Base-by-base conservation (phyloP, 225 moss, liverwort and hornwort genomes). In the Pleurozium schreberi region DNA sequence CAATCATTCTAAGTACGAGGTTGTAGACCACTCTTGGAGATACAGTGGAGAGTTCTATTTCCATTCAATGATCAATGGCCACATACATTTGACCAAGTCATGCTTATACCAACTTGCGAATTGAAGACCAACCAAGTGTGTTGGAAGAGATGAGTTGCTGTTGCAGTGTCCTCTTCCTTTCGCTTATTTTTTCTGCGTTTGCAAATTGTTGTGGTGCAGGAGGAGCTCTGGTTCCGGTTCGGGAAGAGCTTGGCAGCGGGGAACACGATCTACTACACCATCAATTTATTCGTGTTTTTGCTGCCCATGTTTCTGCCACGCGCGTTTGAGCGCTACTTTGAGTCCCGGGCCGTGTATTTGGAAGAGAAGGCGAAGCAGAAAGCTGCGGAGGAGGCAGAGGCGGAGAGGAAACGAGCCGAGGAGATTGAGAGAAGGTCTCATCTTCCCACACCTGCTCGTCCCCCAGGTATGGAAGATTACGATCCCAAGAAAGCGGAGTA, bases 301-400 rank as follows among this genome's bases (percentile, higher is more conserved):
- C 93, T 98, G 50, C 98, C 98, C 20, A 94, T 96, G 96, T 98
- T 98, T 80, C 87, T 98, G 76, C 96, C 98, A 43, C 93, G 98
- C 15, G 96, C 98, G 0, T 98, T 98, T 86, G 96, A 98, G 90
- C 83, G 91, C 5, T 98, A 98, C 85, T 95, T 95, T 31, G 92
- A 96, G 28, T 88, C 90, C 42, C 87, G 92, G 33, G 80, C 91
- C 34, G 87, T 83, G 8, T 91, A 92, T 43, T 79, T 92, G 88
- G 90, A 92, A 49, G 91, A 94, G 83, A 88, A 92, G 80, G 89
- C 90, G 30, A 90, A 89, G 91, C 81, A 86, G 86, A 85, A 91
- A 84, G 91, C 84, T 21, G 85, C 76, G 84, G 93, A 86, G 3
- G 84, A 91, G 84, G 91, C 88, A 21, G 91, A 90, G 88, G 93